Evolutionary conservation across 345 rosid species (phyloP).

Genomic region (Aurinia saxatilis): DNA sequence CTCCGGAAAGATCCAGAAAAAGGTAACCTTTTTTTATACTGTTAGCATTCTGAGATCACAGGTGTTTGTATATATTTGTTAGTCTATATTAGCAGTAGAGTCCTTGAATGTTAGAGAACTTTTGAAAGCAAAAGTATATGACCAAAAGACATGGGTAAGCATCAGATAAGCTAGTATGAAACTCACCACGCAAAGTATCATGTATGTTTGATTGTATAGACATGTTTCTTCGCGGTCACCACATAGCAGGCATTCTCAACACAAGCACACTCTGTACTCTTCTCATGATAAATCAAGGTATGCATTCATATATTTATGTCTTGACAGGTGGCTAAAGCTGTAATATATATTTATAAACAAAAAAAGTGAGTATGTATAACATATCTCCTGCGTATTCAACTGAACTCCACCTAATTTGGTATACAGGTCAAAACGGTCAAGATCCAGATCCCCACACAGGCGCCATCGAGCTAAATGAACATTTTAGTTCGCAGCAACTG

Average conservation of each 20-base stretch:
- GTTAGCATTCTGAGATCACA: not conserved
- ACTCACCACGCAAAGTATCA: slow-evolving; percentile 42
- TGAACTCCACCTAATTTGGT: not conserved
- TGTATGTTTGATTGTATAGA: slow-evolving; percentile 95
- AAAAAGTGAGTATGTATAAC: not conserved
- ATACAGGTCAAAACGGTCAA: slow-evolving; percentile 60
- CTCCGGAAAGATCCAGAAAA: slow-evolving; percentile 72
- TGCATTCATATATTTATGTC: slow-evolving; percentile 26
- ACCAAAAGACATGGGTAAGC: slow-evolving; percentile 13
- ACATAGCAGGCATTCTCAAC: slow-evolving; percentile 98
- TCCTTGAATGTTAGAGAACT: not conserved
- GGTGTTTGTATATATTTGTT: slow-evolving; percentile 14
- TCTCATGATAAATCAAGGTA: slow-evolving; percentile 90
- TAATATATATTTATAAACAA: not conserved
- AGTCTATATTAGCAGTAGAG: slow-evolving; percentile 15
- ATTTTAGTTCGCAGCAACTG: not conserved
- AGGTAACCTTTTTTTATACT: slow-evolving; percentile 46
- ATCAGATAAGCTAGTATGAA: slow-evolving; percentile 12
- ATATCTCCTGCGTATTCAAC: not conserved
- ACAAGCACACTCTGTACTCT: slow-evolving; percentile 94
- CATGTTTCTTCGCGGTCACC: slow-evolving; percentile 95
- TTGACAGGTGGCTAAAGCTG: slow-evolving; percentile 58
- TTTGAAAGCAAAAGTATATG: slow-evolving; percentile 10
- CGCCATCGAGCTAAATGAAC: slow-evolving; percentile 40
- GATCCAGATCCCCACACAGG: slow-evolving; percentile 73